Evolutionary conservation across 495 filamentous ascomycete genomes (phyloP), one percentile per base, ranked within the genome.

Genomic region (Aspergillus steynii): DNA sequence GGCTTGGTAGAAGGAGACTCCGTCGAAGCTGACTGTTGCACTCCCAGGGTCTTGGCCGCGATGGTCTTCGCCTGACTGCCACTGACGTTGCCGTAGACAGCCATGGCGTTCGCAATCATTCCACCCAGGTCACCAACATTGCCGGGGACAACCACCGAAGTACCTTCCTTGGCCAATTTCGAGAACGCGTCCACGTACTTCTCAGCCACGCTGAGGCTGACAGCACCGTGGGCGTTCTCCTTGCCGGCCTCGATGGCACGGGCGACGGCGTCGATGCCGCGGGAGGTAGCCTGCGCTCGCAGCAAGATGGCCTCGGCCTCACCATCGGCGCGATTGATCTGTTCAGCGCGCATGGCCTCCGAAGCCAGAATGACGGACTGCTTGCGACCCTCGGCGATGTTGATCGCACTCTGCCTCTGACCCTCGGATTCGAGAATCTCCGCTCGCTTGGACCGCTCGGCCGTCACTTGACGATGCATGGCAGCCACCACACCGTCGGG

Each of bases 381-480:
- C 77, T 99, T 99, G 71, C 90, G 82, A 61, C 95, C 95, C 78
- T 99, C 95, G 55, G 95, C 95, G 65, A 99, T 96, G 74, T 99
- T 99, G 81, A 99, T 99, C 5, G 95, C 96, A 64, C 85, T 90
- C 80, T 99, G 95, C 32, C 95, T 81, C 76, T 98, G 96, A 65
- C 95, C 95, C 62, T 99, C 95, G 2, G 89, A 93, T 55, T 99
- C 95, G 15, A 99, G 80, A 63, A 99, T 99, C 79, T 99, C 95
- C 55, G 95, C 95, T 37, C 95, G 88, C 83, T 99, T 99, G 65
- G 89, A 93, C 1, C 95, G 87, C 79, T 99, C 95, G 0, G 95
- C 95, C 3, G 94, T 97, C 15, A 99, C 95, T 73, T 97, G 94
- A 31, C 95, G 85, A 78, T 99, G 96, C 96, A 99, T 99, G 60